Base-by-base conservation (phyloP, 192 early-diverging fungal genomes). In the Backusella tuberculispora region DNA sequence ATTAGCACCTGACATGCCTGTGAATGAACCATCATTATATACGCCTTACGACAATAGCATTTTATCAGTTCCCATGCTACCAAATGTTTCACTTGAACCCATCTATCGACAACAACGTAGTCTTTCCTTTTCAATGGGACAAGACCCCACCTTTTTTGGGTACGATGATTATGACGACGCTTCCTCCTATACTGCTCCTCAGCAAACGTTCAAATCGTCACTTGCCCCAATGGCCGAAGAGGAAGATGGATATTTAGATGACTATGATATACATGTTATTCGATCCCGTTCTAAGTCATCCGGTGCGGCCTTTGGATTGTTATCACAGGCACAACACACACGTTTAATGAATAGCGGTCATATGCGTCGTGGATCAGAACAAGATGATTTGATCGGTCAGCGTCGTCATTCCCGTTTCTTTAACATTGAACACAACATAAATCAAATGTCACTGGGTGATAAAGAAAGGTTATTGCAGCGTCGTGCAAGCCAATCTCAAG, bases 211-310 rank as follows among this genome's bases (percentile, higher is more conserved):
- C 75, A 70, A 83, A 60, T 75, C 66, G 14, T 81, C 82, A 29
- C 68, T 85, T 15, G 80, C 84, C 6, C 75, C 76, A 43, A 91
- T 83, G 84, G 82, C 88, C 17, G 84, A 88, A 50, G 78, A 80
- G 9, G 75, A 76, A 17, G 70, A 76, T n/a, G 29, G 19, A 0
- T 56, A 67, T 26, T 19, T 76, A 21, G 86, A 86, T 69, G 83
- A 84, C 6, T 80, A 79, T 26, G 47, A 74, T 43, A 66, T 85
- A 9, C 82, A 86, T 9, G 84, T 84, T 71, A 84, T 80, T 15
- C 82, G 90, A 42, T 78, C 82, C 10, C 73, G 90, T 29, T 91
- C 88, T 19, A 89, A 92, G 76, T 91, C 89, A 4, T 89, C 90
- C 6, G 89, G 89, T 12, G 89, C 88, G 3, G 88, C 91, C 53